A percentile compares a stretch with the other conserved stretches of the same genome.
Conservation (phyloP, 805 yeast genomes). For the Komagataella mondaviorum region DNA sequence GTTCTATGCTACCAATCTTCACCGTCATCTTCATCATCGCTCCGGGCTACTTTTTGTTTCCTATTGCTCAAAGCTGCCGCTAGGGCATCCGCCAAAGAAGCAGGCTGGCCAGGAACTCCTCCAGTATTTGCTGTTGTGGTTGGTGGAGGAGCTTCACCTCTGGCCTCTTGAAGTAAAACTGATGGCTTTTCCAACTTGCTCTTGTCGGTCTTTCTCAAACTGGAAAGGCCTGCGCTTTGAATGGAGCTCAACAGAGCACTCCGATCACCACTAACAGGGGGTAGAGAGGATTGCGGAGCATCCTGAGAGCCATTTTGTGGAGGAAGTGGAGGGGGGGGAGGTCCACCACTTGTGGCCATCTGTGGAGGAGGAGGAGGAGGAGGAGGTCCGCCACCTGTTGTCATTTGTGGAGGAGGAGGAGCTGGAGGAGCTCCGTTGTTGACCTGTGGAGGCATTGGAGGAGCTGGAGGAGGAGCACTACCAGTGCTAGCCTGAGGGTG, state of each 20-base stretch:
- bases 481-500: conserved; percentile 3
- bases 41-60: conserved; percentile 66
- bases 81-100: conserved; percentile 70
- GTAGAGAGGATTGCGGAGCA: conserved; percentile 17
- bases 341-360: conserved; percentile 14
- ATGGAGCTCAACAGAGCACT: conserved; percentile 84
- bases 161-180: conserved; percentile 55
- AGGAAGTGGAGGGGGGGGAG: conserved; percentile 32
- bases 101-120: conserved; percentile 28
- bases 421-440: conserved; percentile 11
- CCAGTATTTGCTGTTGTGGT: conserved; percentile 18
- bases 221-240: conserved; percentile 61
- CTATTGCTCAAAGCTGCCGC: conserved; percentile 77
- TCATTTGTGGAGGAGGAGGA: conserved; percentile 20
- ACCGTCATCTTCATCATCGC: conserved; percentile 74
- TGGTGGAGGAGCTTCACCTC: conserved; percentile 38
- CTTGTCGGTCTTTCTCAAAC: conserved; percentile 70
- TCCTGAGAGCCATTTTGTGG: conserved; percentile 19
- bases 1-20: neutral
- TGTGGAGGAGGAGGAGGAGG: conserved; percentile 23
- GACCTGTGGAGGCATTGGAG: conserved; percentile 11
- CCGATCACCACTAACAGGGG: conserved; percentile 40
- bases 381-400: conserved; percentile 13
- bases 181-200: conserved; percentile 72
- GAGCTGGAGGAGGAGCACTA: conserved; percentile 10